phyloP scores from a whole-genome alignment of 768 basidiomycete genomes.

The Podaxis sp. region DNA sequence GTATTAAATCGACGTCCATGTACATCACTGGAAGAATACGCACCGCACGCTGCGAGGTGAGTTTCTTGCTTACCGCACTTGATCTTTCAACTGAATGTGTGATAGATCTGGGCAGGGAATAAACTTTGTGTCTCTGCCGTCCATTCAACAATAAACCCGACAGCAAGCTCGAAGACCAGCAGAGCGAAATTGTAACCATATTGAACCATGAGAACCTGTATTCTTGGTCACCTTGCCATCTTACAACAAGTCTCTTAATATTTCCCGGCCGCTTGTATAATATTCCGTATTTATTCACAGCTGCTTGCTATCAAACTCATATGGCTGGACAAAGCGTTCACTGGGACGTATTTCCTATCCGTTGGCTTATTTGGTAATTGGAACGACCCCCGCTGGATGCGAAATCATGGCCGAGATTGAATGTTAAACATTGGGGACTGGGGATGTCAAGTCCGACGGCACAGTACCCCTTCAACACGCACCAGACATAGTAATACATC shows the following conservation, averaged over 20 bases:
- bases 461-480: no score
- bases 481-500: no score
- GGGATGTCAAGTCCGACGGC: no score
- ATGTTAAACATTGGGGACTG: no score
- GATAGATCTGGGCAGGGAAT: constrained; percentile 41
- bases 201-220: not conserved
- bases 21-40: constrained; percentile 41
- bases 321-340: no score
- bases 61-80: constrained; percentile 13
- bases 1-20: constrained; percentile 41
- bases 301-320: no score
- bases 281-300: no score
- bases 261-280: not conserved
- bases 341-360: no score
- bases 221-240: no score
- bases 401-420: no score
- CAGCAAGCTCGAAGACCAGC: not conserved
- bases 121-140: constrained; percentile 44
- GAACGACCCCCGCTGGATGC: no score
- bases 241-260: not conserved
- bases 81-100: not conserved
- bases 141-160: constrained; percentile 39
- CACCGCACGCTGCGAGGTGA: constrained; percentile 44
- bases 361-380: no score
- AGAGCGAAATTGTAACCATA: constrained; percentile 7